A percentile compares a stretch with the other conserved stretches of the same genome.
phyloP scores from a whole-genome alignment of 1,139 yeast genomes.

The Blastobotrys petasosporus region DNA sequence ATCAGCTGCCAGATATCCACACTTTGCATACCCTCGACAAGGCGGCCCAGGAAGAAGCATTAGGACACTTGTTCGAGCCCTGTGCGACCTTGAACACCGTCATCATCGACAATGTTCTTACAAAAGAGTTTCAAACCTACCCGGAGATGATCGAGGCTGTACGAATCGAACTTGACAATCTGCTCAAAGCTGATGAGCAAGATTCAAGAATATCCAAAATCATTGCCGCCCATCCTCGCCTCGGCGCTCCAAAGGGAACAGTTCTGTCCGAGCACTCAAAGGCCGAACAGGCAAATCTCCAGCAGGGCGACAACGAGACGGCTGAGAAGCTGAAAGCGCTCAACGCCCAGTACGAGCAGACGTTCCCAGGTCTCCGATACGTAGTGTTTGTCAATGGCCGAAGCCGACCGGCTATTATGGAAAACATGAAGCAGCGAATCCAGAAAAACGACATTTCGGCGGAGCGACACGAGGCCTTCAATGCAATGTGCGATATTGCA shows the following conservation, averaged over 20 bases:
- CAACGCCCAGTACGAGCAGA: slow-evolving; percentile 58
- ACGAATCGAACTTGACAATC: slow-evolving; percentile 37
- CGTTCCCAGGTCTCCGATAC: slow-evolving; percentile 77
- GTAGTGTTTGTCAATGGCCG: slow-evolving; percentile 92
- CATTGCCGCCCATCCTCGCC: slow-evolving; percentile 84
- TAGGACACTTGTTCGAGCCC: slow-evolving; percentile 62
- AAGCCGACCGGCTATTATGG: slow-evolving; percentile 57
- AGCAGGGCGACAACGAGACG: slow-evolving; percentile 42
- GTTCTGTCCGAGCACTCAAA: slow-evolving; percentile 59
- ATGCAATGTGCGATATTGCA: slow-evolving; percentile 90
- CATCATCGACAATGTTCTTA: slow-evolving; percentile 35
- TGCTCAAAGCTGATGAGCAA: slow-evolving; percentile 28
- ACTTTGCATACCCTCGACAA: slow-evolving; percentile 20
- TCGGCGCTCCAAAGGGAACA: slow-evolving; percentile 52
- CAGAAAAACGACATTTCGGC: slow-evolving; percentile 42
- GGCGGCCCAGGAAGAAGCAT: slow-evolving; percentile 32
- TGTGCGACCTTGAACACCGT: slow-evolving; percentile 48
- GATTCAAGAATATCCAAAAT: slow-evolving; percentile 26
- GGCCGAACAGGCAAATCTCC: slow-evolving; percentile 63
- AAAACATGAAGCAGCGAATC: slow-evolving; percentile 59
- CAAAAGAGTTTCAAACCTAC: slow-evolving; percentile 34
- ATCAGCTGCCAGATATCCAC: slow-evolving; percentile 19
- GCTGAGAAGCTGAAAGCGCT: slow-evolving; percentile 44
- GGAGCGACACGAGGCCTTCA: slow-evolving; percentile 64
- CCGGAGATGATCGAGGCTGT: slow-evolving; percentile 46